These are phyloP conservation scores for Cryptococcus sp. DNA, from an alignment of 1,284 basidiomycete genomes.

Conservation along the genomic window DNA sequence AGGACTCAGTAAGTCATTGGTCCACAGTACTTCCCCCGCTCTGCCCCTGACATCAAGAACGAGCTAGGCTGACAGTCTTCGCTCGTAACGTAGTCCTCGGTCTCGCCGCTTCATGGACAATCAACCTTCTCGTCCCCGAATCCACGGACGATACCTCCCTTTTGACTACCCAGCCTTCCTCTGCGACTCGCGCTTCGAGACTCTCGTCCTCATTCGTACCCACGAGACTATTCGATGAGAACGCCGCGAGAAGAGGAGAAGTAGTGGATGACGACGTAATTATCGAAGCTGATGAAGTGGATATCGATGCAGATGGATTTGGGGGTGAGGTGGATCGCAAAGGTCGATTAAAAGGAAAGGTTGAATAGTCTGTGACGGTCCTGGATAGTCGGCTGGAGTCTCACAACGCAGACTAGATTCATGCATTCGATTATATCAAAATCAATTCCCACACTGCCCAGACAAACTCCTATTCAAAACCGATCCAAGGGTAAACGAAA, in stretches of 20 bases:
- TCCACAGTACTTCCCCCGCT: neutral
- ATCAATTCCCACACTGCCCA: no score
- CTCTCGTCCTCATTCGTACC: neutral
- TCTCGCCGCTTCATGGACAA: constrained; percentile 21
- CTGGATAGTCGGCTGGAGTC: no score
- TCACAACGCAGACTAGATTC: no score
- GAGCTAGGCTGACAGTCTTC: neutral
- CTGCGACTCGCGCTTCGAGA: constrained; percentile 2
- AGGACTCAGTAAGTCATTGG: constrained; percentile 66
- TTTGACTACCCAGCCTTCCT: constrained; percentile 23
- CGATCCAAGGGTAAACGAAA: no score
- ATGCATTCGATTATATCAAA: no score
- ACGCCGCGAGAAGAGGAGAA: constrained; percentile 26
- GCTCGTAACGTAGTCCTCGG: constrained; percentile 23
- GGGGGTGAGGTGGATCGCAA: neutral
- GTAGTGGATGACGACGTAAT: constrained; percentile 28
- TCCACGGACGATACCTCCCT: constrained; percentile 8
- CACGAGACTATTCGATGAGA: constrained; percentile 23
- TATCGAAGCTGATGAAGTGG: constrained; percentile 13
- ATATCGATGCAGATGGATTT: constrained; percentile 4
- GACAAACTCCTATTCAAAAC: no score
- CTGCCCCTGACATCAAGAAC: neutral
- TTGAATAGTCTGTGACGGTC: neutral
- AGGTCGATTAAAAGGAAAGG: neutral
- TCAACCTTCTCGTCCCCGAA: constrained; percentile 21